phyloP scores from a whole-genome alignment of 371 early-diverging fungal species.

The Mucor indicus region DNA sequence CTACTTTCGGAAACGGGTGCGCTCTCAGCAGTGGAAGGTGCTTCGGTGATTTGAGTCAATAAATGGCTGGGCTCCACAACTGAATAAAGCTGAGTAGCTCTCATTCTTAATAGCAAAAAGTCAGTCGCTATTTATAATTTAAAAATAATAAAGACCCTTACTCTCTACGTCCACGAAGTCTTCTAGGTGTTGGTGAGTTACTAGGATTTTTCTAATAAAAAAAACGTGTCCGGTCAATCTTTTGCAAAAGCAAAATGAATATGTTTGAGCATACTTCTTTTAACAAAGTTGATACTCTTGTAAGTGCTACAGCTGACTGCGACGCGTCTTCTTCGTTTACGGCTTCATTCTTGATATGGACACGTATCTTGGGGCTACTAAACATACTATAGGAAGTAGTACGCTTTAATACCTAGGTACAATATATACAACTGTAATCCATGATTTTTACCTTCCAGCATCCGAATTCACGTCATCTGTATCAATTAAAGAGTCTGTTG shows the following conservation, averaged over 20 bases:
- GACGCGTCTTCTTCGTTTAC: constrained; percentile 29
- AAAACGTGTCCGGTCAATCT: too few species aligned
- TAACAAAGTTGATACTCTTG: constrained; percentile 12
- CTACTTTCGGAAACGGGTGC: background rate
- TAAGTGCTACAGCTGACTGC: constrained; percentile 22
- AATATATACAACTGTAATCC: background rate
- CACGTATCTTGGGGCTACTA: constrained; percentile 13
- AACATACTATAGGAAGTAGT: constrained; percentile 7
- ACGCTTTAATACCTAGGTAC: background rate
- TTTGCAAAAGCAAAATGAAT: too few species aligned
- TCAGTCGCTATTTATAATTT: background rate
- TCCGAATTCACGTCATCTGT: constrained; percentile 18
- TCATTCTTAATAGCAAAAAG: constrained; percentile 15
- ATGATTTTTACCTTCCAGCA: constrained; percentile 14
- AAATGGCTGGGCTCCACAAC: constrained; percentile 12
- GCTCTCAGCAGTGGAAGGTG: background rate
- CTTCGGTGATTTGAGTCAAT: background rate
- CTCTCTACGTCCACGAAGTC: constrained; percentile 21
- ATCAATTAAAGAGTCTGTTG: constrained; percentile 13
- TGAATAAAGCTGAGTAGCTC: constrained; percentile 28
- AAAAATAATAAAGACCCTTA: background rate
- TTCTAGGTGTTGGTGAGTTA: constrained; percentile 1
- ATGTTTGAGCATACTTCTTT: constrained; percentile 22
- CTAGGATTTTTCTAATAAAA: constrained; percentile 5
- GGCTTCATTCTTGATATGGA: constrained; percentile 29